Evolutionary conservation across 768 basidiomycete species (phyloP), one percentile per base, ranked within the genome.

Genomic region (Russula brevipes): DNA sequence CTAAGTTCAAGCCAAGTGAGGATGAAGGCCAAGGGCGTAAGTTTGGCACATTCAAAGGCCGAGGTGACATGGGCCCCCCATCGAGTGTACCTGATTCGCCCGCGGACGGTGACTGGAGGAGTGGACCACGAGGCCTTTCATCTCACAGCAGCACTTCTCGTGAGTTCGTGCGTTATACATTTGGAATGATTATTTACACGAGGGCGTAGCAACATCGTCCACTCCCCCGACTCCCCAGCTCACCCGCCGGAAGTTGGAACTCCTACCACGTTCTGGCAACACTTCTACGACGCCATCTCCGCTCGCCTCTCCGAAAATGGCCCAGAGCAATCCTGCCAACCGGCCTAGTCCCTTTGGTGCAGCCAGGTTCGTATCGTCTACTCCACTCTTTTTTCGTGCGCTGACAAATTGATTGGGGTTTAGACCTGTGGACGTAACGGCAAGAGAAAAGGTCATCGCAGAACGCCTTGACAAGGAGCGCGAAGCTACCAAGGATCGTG

Each of bases 141-240:
- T 77, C 77, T 4, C 78, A 77, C 50, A 74, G 73, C 41, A 84
- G 81, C 63, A 80, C 79, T 54, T 90, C 90, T 39, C 88, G 89
- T 90, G 72, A 69, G 87, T 76, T 33, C 41, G 24, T 53, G 24
- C 56, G 42, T 47, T 49, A 41, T 45, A 10, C n/a, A 36, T 58
- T 31, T 19, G 31, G 42, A 30, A 44, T 44, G 61, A 64, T 42
- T 45, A n/a, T 59, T 66, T 12, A 66, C 57, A 69, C 66, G 42
- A 41, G 5, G 51, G 30, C 47, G 39, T 68, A 91, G 88, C 90
- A 39, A 83, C 73, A 58, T 83, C 73, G 68, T 90, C 90, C 47
- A 87, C 87, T 36, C 88, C 92, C 35, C 85, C 93, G 4, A 91
- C 91, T 11, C 92, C 92, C 42, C 89, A 91, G 70, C 74, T 90